Evolutionary conservation across 129 eudicot genomes (phyloP).

Genomic region (Centaurea solstitialis): DNA sequence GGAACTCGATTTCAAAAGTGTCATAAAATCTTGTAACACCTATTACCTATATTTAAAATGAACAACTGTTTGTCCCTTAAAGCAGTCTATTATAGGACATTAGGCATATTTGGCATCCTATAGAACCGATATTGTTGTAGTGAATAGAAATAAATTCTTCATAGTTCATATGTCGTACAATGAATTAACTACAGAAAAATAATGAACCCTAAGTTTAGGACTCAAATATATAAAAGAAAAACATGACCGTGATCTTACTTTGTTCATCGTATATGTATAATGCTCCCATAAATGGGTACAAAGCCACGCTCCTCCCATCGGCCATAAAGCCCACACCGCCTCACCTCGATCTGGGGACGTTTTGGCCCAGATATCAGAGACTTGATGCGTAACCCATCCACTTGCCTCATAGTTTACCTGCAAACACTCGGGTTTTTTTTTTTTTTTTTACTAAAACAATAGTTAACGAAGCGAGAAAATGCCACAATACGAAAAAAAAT

Average conservation of each 20-base stretch:
- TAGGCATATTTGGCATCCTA: not conserved
- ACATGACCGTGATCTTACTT: conserved; percentile 40
- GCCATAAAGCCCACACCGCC: conserved; percentile 95
- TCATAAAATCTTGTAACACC: not conserved
- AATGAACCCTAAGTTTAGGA: not conserved
- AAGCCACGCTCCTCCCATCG: conserved; percentile 98
- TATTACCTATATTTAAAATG: not conserved
- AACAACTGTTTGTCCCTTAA: not conserved
- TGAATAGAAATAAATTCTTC: not conserved
- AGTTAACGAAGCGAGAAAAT: not conserved
- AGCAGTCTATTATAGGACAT: not conserved
- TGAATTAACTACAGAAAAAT: not conserved
- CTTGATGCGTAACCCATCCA: conserved; percentile 94
- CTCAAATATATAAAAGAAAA: not conserved
- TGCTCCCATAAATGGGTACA: conserved; percentile 99
- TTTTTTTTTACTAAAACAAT: not conserved
- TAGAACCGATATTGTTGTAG: not conserved
- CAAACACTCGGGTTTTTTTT: not conserved
- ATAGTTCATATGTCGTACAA: too few species aligned
- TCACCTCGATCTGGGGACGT: conserved; percentile 83
- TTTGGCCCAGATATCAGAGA: conserved; percentile 94
- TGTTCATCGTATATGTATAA: conserved; percentile 76
- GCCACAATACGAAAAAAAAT: conserved; percentile 14
- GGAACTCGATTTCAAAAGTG: not conserved
- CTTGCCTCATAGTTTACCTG: conserved; percentile 83